phyloP scores from a whole-genome alignment of 2,329 filamentous ascomycete genomes.

The Fusarium albidum region DNA sequence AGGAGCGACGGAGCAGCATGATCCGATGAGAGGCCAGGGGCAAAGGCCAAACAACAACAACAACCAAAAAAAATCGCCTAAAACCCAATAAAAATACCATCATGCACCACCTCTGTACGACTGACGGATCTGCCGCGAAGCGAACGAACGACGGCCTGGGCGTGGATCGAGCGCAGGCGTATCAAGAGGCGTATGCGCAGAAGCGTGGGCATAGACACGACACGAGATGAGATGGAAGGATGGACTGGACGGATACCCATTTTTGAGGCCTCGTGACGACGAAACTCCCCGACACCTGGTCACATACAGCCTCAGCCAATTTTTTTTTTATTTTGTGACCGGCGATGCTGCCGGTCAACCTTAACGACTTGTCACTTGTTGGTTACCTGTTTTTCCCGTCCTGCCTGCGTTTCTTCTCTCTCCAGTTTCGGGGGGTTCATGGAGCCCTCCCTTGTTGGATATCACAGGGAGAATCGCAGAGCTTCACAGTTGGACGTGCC shows the following conservation, averaged over 20 bases:
- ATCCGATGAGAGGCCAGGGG: constrained; percentile 41
- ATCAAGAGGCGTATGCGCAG: constrained; percentile 28
- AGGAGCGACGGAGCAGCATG: constrained; percentile 54
- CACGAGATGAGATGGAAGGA: constrained; percentile 34
- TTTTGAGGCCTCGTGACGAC: constrained; percentile 26
- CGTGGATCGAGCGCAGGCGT: constrained; percentile 31
- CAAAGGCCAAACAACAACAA: constrained; percentile 21
- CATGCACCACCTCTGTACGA: constrained; percentile 32
- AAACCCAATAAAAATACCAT: constrained; percentile 22
- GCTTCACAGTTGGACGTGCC: constrained; percentile 29
- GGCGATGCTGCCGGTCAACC: constrained; percentile 8
- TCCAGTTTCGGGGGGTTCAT: not conserved
- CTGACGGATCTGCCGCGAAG: constrained; percentile 37
- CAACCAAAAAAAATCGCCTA: constrained; percentile 19
- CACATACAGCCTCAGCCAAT: constrained; percentile 16
- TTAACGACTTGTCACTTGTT: constrained; percentile 32
- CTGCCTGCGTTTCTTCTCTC: constrained; percentile 12
- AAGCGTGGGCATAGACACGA: constrained; percentile 33
- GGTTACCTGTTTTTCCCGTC: constrained; percentile 22
- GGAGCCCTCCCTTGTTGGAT: constrained; percentile 6
- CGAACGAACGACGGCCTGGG: constrained; percentile 18
- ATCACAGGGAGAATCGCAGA: constrained; percentile 7
- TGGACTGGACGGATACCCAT: constrained; percentile 35
- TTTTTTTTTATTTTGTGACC: constrained; percentile 17
- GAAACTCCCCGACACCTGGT: constrained; percentile 16